phyloP scores from a whole-genome alignment of 768 basidiomycete species.

The Zangia roseola region DNA sequence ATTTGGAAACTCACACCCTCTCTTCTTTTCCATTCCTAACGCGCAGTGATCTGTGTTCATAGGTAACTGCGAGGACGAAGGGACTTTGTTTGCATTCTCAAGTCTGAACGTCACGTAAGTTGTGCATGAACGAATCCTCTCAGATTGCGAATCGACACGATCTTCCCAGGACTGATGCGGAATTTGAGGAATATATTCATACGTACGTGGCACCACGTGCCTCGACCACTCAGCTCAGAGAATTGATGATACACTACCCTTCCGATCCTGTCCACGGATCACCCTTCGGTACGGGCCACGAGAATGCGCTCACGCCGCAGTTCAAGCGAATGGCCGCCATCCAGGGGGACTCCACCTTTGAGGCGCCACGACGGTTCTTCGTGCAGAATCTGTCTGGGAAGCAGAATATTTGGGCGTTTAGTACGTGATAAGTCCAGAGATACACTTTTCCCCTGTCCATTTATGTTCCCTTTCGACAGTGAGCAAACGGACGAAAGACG shows the following conservation, averaged over 20 bases:
- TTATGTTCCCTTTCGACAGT: constrained; percentile 28
- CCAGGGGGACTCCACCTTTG: constrained; percentile 50
- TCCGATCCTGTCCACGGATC: constrained; percentile 45
- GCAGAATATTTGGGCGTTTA: constrained; percentile 39
- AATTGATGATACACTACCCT: constrained; percentile 36
- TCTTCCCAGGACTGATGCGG: constrained; percentile 17
- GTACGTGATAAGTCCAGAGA: constrained; percentile 1
- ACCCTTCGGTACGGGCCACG: constrained; percentile 47
- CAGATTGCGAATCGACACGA: neutral
- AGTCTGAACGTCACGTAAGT: constrained; percentile 49
- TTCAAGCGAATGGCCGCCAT: constrained; percentile 53
- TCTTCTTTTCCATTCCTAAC: neutral
- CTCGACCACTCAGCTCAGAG: constrained; percentile 20
- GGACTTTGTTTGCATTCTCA: constrained; percentile 44
- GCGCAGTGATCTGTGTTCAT: too few relatives aligned
- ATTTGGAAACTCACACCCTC: neutral
- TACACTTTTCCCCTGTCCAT: neutral
- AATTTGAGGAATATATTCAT: constrained; percentile 34
- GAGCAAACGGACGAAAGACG: constrained; percentile 43
- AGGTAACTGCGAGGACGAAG: constrained; percentile 41
- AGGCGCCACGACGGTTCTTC: constrained; percentile 49
- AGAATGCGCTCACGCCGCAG: constrained; percentile 46
- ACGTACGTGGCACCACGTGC: constrained; percentile 29
- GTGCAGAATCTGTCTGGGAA: constrained; percentile 37
- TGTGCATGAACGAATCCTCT: too few relatives aligned